Percentiles rank a stretch among this genome's conserved stretches.
Evolutionary conservation across 495 filamentous ascomycete species (phyloP).

Genomic region (Neurospora sp.): DNA sequence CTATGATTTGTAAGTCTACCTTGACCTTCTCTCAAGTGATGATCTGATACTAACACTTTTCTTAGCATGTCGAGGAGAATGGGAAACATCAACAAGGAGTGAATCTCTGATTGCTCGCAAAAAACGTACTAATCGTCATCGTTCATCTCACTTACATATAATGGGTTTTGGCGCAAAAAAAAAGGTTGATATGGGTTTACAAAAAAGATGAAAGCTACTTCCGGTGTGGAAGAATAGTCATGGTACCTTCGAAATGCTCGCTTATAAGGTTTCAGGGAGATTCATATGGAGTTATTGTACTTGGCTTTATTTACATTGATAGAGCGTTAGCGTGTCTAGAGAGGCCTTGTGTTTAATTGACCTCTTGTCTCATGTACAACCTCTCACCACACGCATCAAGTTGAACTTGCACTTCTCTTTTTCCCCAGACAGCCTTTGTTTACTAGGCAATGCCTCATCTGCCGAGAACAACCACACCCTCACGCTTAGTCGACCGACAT

Average conservation of each 20-base stretch:
- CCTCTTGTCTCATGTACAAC: background rate
- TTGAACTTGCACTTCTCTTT: background rate
- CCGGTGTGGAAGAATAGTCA: background rate
- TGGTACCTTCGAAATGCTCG: background rate
- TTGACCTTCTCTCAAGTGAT: background rate
- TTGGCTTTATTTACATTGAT: background rate
- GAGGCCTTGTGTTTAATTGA: background rate
- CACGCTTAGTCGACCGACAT: background rate
- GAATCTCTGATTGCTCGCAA: background rate
- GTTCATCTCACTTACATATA: background rate
- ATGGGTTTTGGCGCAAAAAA: background rate
- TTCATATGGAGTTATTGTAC: background rate
- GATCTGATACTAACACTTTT: conserved; percentile 14
- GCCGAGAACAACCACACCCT: background rate
- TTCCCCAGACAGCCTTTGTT: background rate
- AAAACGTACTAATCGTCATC: background rate
- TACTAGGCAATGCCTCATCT: background rate
- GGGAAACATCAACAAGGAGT: conserved; percentile 22
- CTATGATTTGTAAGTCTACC: conserved; percentile 81
- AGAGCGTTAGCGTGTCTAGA: background rate
- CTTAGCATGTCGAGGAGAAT: conserved; percentile 40
- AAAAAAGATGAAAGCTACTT: background rate
- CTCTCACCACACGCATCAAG: background rate
- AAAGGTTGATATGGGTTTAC: background rate
- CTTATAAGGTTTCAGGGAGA: background rate